Evolutionary conservation across 768 basidiomycete species (phyloP), one percentile per base, ranked within the genome.

Genomic region (Hirschioporus abietinus): DNA sequence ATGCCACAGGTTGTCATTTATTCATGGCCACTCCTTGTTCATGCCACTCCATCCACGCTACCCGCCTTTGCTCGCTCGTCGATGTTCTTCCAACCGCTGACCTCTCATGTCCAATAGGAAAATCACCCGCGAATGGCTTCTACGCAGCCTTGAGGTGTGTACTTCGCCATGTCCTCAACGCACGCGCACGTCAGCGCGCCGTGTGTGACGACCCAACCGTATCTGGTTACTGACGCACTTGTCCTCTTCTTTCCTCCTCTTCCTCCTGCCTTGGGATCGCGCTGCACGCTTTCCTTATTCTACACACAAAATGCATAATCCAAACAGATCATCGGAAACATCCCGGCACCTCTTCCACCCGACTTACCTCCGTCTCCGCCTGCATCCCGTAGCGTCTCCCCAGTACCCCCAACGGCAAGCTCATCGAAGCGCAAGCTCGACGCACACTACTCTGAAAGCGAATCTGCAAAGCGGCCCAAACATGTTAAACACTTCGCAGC

Each of bases 351-450:
- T 60, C 80, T 83, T 64, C 80, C 83, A 66, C 77, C 80, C 68
- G 76, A 79, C 65, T 72, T 83, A 63, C 82, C 81, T 61, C 78
- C 79, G 67, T 80, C 83, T 72, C 79, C 84, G 66, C 80, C 82
- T 27, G 74, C 76, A 34, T 81, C 82, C 70, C 78, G 80, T 70
- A 72, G 74, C 70, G 72, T 78, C 74, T 82, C 83, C 69, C 81
- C 79, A 59, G 72, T 74, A 23, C 76, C 74, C 30, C 26, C 58
- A 24, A 25, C 60, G 24, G 60, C 60, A 2, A 25, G 25, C 60
- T 70, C 74, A 4, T 68, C 65, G 71, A 82, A 84, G 72, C 80
- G 82, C 66, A 81, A 80, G 70, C 73, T 63, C 66, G 69, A 73
- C 66, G 74, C 60, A 17, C 25, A 74, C 59, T 65, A 7, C 68